A percentile compares a stretch with the other conserved stretches of the same genome.
These are phyloP conservation scores for Mycena chlorophos DNA, from an alignment of 768 basidiomycete species.

Conservation along the genomic window DNA sequence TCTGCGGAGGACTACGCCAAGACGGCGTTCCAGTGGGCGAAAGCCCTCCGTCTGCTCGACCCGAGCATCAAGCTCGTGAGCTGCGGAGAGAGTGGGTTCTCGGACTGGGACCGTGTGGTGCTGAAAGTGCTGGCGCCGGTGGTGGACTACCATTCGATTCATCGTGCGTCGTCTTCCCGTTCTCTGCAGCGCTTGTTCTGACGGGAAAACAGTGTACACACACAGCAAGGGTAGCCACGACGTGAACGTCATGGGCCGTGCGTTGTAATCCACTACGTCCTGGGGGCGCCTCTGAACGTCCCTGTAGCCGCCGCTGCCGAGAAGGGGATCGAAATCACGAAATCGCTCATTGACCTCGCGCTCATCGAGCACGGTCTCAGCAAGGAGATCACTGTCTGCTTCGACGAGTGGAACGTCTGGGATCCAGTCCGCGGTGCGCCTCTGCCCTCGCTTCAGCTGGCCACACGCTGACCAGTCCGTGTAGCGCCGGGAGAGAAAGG, in stretches of 20 bases:
- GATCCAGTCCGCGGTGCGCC: constrained; percentile 44
- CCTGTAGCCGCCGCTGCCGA: constrained; percentile 50
- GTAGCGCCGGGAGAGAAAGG: constrained; percentile 49
- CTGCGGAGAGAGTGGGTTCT: constrained; percentile 51
- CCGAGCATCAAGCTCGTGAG: constrained; percentile 54
- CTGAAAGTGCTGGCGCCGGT: constrained; percentile 44
- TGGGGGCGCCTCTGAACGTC: background rate
- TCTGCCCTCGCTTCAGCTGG: background rate
- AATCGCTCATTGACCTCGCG: constrained; percentile 52
- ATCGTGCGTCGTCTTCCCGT: constrained; percentile 28
- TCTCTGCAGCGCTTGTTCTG: background rate
- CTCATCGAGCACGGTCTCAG: constrained; percentile 39
- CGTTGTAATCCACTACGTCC: constrained; percentile 19
- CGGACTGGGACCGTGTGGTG: constrained; percentile 45
- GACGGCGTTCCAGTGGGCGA: constrained; percentile 61
- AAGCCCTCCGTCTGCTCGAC: constrained; percentile 57
- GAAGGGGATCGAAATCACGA: constrained; percentile 51
- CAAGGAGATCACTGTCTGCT: constrained; percentile 44
- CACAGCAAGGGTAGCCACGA: constrained; percentile 45
- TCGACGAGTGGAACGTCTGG: constrained; percentile 63
- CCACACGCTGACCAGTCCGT: background rate
- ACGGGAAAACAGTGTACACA: constrained; percentile 37
- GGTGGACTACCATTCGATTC: constrained; percentile 53
- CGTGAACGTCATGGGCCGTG: constrained; percentile 56
- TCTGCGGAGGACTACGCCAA: constrained; percentile 54